Evolutionary conservation across 2,329 filamentous ascomycete species (phyloP), one percentile per base, ranked within the genome.

Genomic region (Tolypocladium guangdongense): DNA sequence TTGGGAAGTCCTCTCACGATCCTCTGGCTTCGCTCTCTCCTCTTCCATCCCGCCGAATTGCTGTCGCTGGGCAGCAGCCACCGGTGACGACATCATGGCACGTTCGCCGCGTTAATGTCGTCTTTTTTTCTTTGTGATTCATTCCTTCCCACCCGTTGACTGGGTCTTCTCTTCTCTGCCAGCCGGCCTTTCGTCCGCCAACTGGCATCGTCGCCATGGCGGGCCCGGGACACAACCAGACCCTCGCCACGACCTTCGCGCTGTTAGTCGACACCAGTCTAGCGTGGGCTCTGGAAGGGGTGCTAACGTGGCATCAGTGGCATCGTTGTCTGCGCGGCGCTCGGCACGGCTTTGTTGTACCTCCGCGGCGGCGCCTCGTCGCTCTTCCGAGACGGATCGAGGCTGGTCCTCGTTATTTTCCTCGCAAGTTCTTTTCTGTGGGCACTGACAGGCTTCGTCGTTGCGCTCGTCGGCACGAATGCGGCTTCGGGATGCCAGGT

Each of bases 351-450:
- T 58, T 68, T 76, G 64, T 68, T 77, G 59, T 67, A 72, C 56
- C 69, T 73, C 56, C 76, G 69, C 62, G 73, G 74, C 59, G 70
- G 78, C 70, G 70, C 73, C 63, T 71, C 71, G 55, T 66, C 74
- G 41, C 66, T 80, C 55, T 72, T 78, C 63, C 73, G 76, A 66
- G 77, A 82, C 69, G 76, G 78, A 70, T 74, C 76, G 78, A 82
- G 80, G 79, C 80, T 83, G 78, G 78, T 75, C 78, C 79, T 83
- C 78, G 68, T 75, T 62, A 66, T 70, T 58, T 82, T 81, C 64
- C 72, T 82, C 61, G 56, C 73, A 30, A 70, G 73, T 54, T 71
- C 77, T 33, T 72, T 73, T 58, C 68, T 79, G 49, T 83, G 80
- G 80, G 78, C 78, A 48, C 66, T 77, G 41, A 63, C 72, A 56